A percentile compares a stretch with the other conserved stretches of the same genome.
Conservation (phyloP, 371 early-diverging fungal genomes). For the Umbelopsis sp. region DNA sequence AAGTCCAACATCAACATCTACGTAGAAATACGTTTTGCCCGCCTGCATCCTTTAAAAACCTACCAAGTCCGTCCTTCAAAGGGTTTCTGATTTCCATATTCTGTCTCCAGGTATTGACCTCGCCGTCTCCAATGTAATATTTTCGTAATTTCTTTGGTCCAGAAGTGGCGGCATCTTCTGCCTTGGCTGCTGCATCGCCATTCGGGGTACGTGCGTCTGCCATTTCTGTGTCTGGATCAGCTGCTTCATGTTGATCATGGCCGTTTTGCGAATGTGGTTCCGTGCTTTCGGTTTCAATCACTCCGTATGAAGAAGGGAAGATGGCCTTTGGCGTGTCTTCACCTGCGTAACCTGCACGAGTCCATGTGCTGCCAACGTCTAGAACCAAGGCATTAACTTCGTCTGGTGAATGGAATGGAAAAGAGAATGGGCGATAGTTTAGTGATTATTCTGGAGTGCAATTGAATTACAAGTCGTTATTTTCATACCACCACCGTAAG, state of each 20-base stretch:
- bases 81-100: slow-evolving; percentile 84
- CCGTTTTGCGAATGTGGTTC: slow-evolving; percentile 25
- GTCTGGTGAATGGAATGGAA: slow-evolving; percentile 60
- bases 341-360: slow-evolving; percentile 94
- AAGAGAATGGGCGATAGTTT: neutral
- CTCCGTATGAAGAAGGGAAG: slow-evolving; percentile 71
- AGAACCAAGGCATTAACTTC: slow-evolving; percentile 93
- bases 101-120: slow-evolving; percentile 72
- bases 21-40: no score
- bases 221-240: slow-evolving; percentile 47
- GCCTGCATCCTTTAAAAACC: slow-evolving; percentile 10
- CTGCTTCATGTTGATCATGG: slow-evolving; percentile 21
- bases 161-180: slow-evolving; percentile 11
- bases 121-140: slow-evolving; percentile 82
- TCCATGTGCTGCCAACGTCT: slow-evolving; percentile 87
- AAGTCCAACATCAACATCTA: neutral
- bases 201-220: slow-evolving; percentile 29
- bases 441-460: neutral
- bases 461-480: neutral
- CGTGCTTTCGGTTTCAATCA: slow-evolving; percentile 22
- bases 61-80: slow-evolving; percentile 72
- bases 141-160: slow-evolving; percentile 29
- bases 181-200: slow-evolving; percentile 22
- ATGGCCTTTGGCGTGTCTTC: slow-evolving; percentile 90
- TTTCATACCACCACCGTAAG: slow-evolving; percentile 73